Conservation (phyloP, 2,329 filamentous ascomycete genomes). For the Escovopsis weberi region DNA sequence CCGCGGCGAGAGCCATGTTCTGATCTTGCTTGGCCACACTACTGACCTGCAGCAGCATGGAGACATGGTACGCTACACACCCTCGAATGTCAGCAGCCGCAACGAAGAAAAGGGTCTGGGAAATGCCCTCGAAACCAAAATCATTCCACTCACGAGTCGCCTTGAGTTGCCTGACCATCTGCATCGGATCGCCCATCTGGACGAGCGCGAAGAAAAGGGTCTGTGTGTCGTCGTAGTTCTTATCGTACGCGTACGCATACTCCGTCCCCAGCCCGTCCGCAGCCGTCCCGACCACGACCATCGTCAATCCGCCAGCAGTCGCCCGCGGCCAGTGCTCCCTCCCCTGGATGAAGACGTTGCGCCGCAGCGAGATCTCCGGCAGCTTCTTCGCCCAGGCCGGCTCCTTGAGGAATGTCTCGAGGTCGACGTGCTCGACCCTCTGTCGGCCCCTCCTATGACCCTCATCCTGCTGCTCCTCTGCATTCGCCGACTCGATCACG, state of each 20-base stretch:
- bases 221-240: conserved; percentile 60
- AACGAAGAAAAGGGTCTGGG: background rate
- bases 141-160: conserved; percentile 19
- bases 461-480: conserved; percentile 33
- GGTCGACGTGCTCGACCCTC: conserved; percentile 36
- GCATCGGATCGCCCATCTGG: conserved; percentile 70
- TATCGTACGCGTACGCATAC: conserved; percentile 67
- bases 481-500: conserved; percentile 39
- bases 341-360: conserved; percentile 74
- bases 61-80: conserved; percentile 65
- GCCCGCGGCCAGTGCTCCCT: conserved; percentile 77
- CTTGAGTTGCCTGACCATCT: conserved; percentile 58
- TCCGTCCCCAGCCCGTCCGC: conserved; percentile 42
- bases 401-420: conserved; percentile 39
- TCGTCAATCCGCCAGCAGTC: conserved; percentile 66
- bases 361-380: conserved; percentile 54
- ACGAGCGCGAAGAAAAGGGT: conserved; percentile 63
- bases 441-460: conserved; percentile 24
- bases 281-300: conserved; percentile 43
- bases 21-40: conserved; percentile 85
- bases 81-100: background rate
- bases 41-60: conserved; percentile 83
- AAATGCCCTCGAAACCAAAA: background rate
- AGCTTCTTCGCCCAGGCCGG: conserved; percentile 46
- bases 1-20: conserved; percentile 71